Evolutionary conservation across 805 yeast species (phyloP).

Genomic region (Metschnikowia picachoensis): DNA sequence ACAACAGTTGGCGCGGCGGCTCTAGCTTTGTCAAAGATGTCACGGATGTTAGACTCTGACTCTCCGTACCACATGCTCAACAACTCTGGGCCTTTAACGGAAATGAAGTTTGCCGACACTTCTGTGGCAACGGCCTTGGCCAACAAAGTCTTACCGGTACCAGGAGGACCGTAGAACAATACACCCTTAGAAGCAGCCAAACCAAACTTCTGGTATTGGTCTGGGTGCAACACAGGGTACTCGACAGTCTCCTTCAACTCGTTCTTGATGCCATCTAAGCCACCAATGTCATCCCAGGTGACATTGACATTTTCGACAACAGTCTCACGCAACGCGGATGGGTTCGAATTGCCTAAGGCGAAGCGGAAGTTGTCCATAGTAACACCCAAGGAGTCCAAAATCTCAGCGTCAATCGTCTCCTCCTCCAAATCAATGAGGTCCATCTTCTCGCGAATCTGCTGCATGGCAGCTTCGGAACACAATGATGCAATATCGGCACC

Average conservation of each 20-base stretch:
- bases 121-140: constrained; percentile 99
- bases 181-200: constrained; percentile 98
- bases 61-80: constrained; percentile 99
- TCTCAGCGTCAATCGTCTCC: constrained; percentile 96
- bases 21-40: constrained; percentile 95
- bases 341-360: constrained; percentile 96
- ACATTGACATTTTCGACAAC: constrained; percentile 98
- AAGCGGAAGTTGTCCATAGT: constrained; percentile 99
- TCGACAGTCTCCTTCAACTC: constrained; percentile 99
- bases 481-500: constrained; percentile 98
- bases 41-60: constrained; percentile 95
- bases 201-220: constrained; percentile 97
- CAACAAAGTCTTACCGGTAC: constrained; percentile 98
- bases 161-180: constrained; percentile 98
- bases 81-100: constrained; percentile 95
- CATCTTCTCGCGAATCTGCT: constrained; percentile 99
- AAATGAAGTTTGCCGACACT: constrained; percentile 95
- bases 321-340: constrained; percentile 98
- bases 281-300: constrained; percentile 99
- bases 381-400: constrained; percentile 92
- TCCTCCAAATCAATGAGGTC: constrained; percentile 94
- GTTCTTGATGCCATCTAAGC: constrained; percentile 90
- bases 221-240: constrained; percentile 98
- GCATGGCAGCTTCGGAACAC: constrained; percentile 99
- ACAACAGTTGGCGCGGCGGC: constrained; percentile 99